These are phyloP conservation scores for Cladosporium phlei DNA, from an alignment of 2,329 filamentous ascomycete genomes.

Conservation along the genomic window DNA sequence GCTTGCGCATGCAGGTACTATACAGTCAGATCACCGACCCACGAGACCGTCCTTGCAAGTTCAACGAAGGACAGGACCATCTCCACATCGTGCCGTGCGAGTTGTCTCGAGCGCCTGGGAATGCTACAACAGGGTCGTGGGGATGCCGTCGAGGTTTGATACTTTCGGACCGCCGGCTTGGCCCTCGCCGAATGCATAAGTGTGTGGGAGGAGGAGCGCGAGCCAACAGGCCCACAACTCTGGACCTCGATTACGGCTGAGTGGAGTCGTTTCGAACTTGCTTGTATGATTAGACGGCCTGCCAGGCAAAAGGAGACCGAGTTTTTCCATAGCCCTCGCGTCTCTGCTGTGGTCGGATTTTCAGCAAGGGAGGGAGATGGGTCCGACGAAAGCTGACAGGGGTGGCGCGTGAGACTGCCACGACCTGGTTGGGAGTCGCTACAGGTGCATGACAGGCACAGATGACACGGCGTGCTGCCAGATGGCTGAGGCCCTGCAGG, in stretches of 20 bases:
- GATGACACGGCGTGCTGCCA: constrained; percentile 11
- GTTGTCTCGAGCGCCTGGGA: neutral
- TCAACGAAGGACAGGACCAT: neutral
- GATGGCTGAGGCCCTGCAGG: constrained; percentile 10
- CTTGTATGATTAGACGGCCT: too few relatives aligned
- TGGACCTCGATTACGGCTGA: too few relatives aligned
- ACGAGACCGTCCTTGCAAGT: neutral
- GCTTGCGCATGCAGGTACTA: constrained; percentile 9
- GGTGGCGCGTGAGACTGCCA: neutral
- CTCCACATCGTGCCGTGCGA: neutral
- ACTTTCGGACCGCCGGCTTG: constrained; percentile 11
- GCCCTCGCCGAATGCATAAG: constrained; percentile 10
- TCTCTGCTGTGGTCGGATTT: too few relatives aligned
- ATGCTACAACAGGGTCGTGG: neutral
- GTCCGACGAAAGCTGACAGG: neutral
- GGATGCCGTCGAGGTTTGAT: constrained; percentile 7
- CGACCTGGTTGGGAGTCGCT: neutral
- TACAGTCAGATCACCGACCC: constrained; percentile 3
- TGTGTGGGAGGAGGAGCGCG: constrained; percentile 5
- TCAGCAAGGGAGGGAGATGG: neutral
- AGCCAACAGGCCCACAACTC: constrained; percentile 1
- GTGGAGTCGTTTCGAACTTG: neutral
- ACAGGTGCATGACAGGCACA: constrained; percentile 13
- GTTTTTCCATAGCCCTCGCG: too few relatives aligned
- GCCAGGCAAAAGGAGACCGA: too few relatives aligned